Base-by-base conservation (phyloP, 2,329 filamentous ascomycete species). In the Penicillium freii region DNA sequence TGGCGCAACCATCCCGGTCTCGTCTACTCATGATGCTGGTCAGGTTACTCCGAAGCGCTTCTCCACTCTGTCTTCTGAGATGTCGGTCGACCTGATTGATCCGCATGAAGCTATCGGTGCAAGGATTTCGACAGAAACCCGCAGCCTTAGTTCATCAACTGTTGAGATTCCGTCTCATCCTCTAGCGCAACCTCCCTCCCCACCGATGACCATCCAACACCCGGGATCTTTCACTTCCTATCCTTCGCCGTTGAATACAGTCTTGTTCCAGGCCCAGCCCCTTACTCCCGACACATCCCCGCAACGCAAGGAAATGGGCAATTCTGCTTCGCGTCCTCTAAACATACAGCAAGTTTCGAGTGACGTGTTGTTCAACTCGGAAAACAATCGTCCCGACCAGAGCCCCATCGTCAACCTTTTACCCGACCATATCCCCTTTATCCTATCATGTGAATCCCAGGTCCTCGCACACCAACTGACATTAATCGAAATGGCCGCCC, bases 381-480 rank as follows among this genome's bases (percentile, higher is more conserved):
- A 75, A 57, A 61, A 58, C 23, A 51, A 66, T n/a, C 63, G 59
- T n/a, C 56, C 58, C 27, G 29, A 58, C 11, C 61, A 59, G 40
- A 56, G 43, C 8, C 54, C 55, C 11, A 36, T 55, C 29, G 59
- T 51, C 49, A 59, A 49, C 17, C 36, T 58, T 46, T 54, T 66
- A 40, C 57, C 70, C 29, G 69, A 76, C 9, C 85, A 88, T 68
- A 72, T 86, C 23, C 84, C 85, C 0, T 88, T 87, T 65, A 74
- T 87, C 29, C 76, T 88, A n/a, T 82, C 83, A 0, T 86, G 83
- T 57, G 83, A 85, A 64, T 85, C 85, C 2, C 80, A 84, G 57
- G 69, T 81, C 5, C 77, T 88, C 51, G 84, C 85, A 2, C 81
- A 87, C 66, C 85, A 88, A 66, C 79, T 88, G 57, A 87, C 84